These are phyloP conservation scores for Omphalotus guepiniiformis DNA, from an alignment of 768 basidiomycete genomes.

Conservation along the genomic window DNA sequence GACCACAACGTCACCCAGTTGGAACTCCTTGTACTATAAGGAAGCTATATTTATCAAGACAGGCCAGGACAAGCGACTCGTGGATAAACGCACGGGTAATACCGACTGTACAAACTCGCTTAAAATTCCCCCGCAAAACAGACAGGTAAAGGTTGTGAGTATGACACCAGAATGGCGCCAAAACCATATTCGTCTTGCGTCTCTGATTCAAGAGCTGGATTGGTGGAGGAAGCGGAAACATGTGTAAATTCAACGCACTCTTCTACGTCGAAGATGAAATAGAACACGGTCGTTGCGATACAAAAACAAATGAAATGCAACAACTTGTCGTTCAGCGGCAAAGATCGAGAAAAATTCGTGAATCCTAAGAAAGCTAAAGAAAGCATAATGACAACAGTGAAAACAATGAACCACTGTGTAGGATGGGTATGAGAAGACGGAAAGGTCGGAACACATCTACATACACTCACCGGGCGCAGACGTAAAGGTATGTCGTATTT, in stretches of 20 bases:
- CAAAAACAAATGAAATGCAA: slow-evolving; percentile 76
- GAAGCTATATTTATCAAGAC: slow-evolving; percentile 3
- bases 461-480: slow-evolving; percentile 4
- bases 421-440: slow-evolving; percentile 8
- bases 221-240: not conserved
- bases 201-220: slow-evolving; percentile 44
- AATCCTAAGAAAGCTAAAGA: slow-evolving; percentile 73
- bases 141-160: slow-evolving; percentile 64
- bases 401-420: slow-evolving; percentile 74
- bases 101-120: slow-evolving; percentile 80
- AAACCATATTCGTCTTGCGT: slow-evolving; percentile 79
- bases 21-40: slow-evolving; percentile 63
- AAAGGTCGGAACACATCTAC: not conserved
- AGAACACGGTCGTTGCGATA: slow-evolving; percentile 75
- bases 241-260: slow-evolving; percentile 72
- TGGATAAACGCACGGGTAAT: slow-evolving; percentile 51
- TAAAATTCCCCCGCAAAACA: slow-evolving; percentile 75
- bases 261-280: slow-evolving; percentile 84
- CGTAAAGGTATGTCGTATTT: slow-evolving; percentile 6
- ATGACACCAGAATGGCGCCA: slow-evolving; percentile 74
- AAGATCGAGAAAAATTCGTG: slow-evolving; percentile 57
- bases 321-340: slow-evolving; percentile 77
- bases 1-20: slow-evolving; percentile 70
- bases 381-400: slow-evolving; percentile 65
- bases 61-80: not conserved